A percentile compares a stretch with the other conserved stretches of the same genome.
These are phyloP conservation scores for Onygena corvina DNA, from an alignment of 2,329 filamentous ascomycete genomes.

Conservation along the genomic window DNA sequence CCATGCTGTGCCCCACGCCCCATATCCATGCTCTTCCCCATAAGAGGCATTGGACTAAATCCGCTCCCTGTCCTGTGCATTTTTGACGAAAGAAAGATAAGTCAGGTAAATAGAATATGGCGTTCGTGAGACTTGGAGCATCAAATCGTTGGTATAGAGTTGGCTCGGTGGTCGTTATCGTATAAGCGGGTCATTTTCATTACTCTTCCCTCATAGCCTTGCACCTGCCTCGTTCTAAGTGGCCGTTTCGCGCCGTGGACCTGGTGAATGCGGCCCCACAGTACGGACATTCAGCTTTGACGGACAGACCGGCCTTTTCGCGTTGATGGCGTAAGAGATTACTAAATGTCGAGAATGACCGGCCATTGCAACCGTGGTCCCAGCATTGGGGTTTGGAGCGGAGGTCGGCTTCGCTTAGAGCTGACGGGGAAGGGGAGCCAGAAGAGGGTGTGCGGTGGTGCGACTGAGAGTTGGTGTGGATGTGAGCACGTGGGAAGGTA, in stretches of 20 bases:
- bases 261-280: slow-evolving; percentile 90
- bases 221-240: slow-evolving; percentile 79
- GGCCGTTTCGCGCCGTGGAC: slow-evolving; percentile 77
- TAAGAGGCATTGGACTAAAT: not conserved
- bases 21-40: not conserved
- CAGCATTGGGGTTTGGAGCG: slow-evolving; percentile 91
- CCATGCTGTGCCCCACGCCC: not conserved
- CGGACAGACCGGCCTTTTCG: slow-evolving; percentile 82
- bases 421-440: slow-evolving; percentile 12
- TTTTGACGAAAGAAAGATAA: not conserved
- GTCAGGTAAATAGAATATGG: not conserved
- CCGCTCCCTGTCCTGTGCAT: not conserved
- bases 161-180: not conserved
- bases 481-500: not conserved
- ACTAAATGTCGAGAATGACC: slow-evolving; percentile 92
- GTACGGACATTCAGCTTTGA: slow-evolving; percentile 78
- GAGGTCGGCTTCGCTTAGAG: slow-evolving; percentile 58
- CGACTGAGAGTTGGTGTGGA: not conserved
- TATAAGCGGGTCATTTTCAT: not conserved
- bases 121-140: not conserved
- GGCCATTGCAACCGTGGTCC: slow-evolving; percentile 93
- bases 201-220: slow-evolving; percentile 42
- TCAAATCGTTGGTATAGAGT: not conserved
- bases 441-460: slow-evolving; percentile 14
- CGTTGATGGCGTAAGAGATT: slow-evolving; percentile 85